These are phyloP conservation scores for Oxyria digyna DNA, from an alignment of 148 eudicot species.

Conservation along the genomic window DNA sequence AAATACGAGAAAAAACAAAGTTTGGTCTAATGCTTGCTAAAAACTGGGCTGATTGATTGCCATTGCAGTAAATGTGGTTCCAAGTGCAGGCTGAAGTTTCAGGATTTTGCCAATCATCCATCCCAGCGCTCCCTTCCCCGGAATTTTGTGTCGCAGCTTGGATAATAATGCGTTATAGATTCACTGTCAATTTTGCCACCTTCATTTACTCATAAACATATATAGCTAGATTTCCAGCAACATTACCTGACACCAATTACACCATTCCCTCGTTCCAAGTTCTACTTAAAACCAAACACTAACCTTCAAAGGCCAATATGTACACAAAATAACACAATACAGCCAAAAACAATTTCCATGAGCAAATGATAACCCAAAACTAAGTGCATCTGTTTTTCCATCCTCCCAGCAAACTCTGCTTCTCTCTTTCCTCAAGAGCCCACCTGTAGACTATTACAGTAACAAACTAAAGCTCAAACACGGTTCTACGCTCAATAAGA, in stretches of 20 bases:
- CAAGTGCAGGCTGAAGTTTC: too few species aligned
- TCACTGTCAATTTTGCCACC: not conserved
- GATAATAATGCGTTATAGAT: too few species aligned
- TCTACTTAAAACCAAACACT: not conserved
- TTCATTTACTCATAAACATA: not conserved
- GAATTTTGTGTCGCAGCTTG: too few species aligned
- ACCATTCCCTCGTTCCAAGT: not conserved
- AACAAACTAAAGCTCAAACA: conserved; percentile 15
- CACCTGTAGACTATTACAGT: not conserved
- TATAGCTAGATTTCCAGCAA: not conserved
- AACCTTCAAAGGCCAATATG: not conserved
- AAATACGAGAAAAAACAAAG: too few species aligned
- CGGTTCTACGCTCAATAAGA: conserved; percentile 47
- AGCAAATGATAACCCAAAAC: not conserved
- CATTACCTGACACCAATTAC: not conserved
- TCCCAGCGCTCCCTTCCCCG: too few species aligned
- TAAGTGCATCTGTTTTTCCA: not conserved
- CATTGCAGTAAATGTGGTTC: too few species aligned
- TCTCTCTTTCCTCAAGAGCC: not conserved
- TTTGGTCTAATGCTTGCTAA: too few species aligned
- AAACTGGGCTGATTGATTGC: too few species aligned
- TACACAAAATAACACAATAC: not conserved
- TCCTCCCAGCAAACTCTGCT: not conserved
- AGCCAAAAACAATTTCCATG: not conserved
- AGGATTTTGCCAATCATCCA: too few species aligned